Conservation (phyloP, 1,139 yeast genomes). For the Meyerozyma guilliermondii region DNA sequence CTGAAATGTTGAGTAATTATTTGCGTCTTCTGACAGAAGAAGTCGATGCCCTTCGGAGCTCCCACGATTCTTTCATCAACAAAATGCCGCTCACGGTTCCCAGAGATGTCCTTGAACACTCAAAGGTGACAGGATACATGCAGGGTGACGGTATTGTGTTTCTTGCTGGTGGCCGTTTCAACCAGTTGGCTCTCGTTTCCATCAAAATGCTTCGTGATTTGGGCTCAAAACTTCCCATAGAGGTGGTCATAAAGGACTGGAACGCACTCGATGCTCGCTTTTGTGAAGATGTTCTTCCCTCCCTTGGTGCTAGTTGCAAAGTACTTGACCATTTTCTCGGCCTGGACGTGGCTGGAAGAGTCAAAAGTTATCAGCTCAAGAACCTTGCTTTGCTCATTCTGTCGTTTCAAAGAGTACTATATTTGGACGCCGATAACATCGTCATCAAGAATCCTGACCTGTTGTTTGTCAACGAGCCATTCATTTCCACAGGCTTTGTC, state of each 20-base stretch:
- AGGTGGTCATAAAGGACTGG: conserved; percentile 35
- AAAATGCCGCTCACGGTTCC: conserved; percentile 20
- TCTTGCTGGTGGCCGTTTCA: conserved; percentile 58
- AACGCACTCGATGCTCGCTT: conserved; percentile 27
- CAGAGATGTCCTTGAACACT: conserved; percentile 14
- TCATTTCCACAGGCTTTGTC: conserved; percentile 21
- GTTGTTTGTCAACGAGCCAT: conserved; percentile 28
- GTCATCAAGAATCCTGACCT: conserved; percentile 30
- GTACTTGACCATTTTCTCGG: conserved; percentile 31
- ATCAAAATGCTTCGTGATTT: conserved; percentile 47
- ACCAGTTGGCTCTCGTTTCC: conserved; percentile 52
- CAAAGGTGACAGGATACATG: conserved; percentile 23
- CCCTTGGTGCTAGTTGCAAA: conserved; percentile 27
- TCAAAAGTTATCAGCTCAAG: conserved; percentile 29
- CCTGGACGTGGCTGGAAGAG: conserved; percentile 11
- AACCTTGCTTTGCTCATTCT: conserved; percentile 30
- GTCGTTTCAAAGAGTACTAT: conserved; percentile 29
- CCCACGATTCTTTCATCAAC: conserved; percentile 14
- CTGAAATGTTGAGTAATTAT: conserved; percentile 18
- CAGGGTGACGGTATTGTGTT: conserved; percentile 56
- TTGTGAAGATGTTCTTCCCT: conserved; percentile 26
- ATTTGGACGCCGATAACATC: conserved; percentile 34
- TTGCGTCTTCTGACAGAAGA: conserved; percentile 19
- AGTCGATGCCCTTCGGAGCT: conserved; percentile 12
- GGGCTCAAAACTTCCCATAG: conserved; percentile 56